Evolutionary conservation across 2,329 filamentous ascomycete species (phyloP).

Genomic region (Fusarium subglutinans): DNA sequence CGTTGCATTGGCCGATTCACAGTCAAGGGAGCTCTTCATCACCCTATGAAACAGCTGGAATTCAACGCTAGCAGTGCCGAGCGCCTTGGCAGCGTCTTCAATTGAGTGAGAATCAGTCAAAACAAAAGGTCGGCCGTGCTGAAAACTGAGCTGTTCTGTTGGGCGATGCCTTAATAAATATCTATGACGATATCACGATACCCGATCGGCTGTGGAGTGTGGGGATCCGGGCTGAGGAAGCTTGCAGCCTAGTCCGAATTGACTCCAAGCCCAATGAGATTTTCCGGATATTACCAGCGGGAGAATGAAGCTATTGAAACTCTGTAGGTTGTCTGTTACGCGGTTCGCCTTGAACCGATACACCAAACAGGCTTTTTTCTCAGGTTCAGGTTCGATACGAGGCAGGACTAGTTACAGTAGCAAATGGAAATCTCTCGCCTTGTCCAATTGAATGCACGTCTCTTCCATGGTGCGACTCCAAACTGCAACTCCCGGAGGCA

Average conservation of each 20-base stretch:
- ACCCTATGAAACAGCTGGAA: conserved; percentile 14
- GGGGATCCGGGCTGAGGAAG: conserved; percentile 13
- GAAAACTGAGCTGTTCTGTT: background rate
- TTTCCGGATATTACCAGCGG: conserved; percentile 14
- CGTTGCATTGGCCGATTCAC: conserved; percentile 7
- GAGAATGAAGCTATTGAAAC: conserved; percentile 11
- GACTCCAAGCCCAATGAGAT: background rate
- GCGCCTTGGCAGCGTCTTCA: conserved; percentile 29
- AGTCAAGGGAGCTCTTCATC: conserved; percentile 9
- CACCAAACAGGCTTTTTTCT: conserved; percentile 24
- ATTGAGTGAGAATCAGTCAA: conserved; percentile 1
- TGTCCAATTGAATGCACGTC: conserved; percentile 18
- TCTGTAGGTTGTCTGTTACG: conserved; percentile 34
- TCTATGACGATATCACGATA: conserved; percentile 36
- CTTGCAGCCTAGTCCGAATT: conserved; percentile 6
- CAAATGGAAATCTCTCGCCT: conserved; percentile 9
- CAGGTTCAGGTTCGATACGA: conserved; percentile 1
- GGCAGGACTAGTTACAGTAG: conserved; percentile 20
- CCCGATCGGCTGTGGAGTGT: conserved; percentile 26
- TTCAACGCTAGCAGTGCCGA: conserved; percentile 25
- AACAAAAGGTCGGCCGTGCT: conserved; percentile 7
- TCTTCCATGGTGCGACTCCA: conserved; percentile 1
- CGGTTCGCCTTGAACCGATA: background rate
- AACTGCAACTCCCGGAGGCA: conserved; percentile 8
- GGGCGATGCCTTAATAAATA: conserved; percentile 15